These are phyloP conservation scores for Mariannaea elegans DNA, from an alignment of 2,329 filamentous ascomycete genomes.

Conservation along the genomic window DNA sequence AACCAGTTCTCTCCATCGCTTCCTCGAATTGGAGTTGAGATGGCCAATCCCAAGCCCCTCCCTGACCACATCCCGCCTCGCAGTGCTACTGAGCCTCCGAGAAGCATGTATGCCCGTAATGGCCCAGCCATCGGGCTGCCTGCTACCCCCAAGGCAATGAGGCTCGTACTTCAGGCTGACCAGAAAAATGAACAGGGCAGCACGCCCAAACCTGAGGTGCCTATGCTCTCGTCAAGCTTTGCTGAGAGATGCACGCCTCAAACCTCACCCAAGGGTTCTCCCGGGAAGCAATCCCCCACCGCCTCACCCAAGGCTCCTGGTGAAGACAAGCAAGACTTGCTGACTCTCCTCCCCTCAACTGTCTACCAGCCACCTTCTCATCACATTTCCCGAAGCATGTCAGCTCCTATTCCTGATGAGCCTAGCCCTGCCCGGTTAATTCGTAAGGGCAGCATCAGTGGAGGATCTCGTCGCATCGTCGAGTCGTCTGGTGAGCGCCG, in stretches of 20 bases:
- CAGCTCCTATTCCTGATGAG: slow-evolving; percentile 60
- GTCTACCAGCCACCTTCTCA: slow-evolving; percentile 66
- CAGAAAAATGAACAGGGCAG: slow-evolving; percentile 50
- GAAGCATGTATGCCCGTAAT: slow-evolving; percentile 58
- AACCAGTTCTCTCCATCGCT: slow-evolving; percentile 53
- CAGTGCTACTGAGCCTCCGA: slow-evolving; percentile 71
- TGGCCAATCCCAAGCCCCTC: slow-evolving; percentile 52
- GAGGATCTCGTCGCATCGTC: slow-evolving; percentile 57
- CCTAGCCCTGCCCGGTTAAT: slow-evolving; percentile 40
- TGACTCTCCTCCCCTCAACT: slow-evolving; percentile 66
- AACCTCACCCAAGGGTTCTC: slow-evolving; percentile 48
- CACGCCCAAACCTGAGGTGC: slow-evolving; percentile 62
- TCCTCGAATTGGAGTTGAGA: slow-evolving; percentile 49
- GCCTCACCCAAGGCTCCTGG: slow-evolving; percentile 39
- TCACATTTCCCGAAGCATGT: slow-evolving; percentile 69
- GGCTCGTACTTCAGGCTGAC: slow-evolving; percentile 74
- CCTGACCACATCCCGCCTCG: slow-evolving; percentile 60
- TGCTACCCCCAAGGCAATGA: slow-evolving; percentile 91
- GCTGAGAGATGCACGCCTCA: slow-evolving; percentile 53
- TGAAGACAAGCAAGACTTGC: slow-evolving; percentile 40
- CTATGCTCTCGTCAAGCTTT: slow-evolving; percentile 60
- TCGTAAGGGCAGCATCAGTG: slow-evolving; percentile 49
- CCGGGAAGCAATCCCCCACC: slow-evolving; percentile 22
- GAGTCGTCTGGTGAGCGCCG: slow-evolving; percentile 51
- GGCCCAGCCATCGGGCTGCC: slow-evolving; percentile 78